phyloP scores from a whole-genome alignment of 768 basidiomycete species.

The Filobasidium floriforme region DNA sequence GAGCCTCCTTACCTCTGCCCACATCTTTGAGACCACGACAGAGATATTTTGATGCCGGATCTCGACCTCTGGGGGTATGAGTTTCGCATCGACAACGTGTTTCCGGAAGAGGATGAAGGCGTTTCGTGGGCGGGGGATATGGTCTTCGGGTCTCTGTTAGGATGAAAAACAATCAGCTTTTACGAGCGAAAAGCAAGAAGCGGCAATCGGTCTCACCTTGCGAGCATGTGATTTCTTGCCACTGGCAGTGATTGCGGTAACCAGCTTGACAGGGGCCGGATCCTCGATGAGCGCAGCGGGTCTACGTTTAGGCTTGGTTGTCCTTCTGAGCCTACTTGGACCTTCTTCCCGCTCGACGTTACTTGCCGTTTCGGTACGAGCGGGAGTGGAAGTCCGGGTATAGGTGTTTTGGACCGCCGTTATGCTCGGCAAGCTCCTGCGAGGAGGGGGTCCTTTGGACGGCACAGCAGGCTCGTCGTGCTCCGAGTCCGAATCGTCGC shows the following conservation, averaged over 20 bases:
- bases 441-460: not conserved
- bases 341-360: not conserved
- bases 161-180: not conserved
- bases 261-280: slow-evolving; percentile 11
- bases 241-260: slow-evolving; percentile 21
- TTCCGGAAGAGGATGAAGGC: slow-evolving; percentile 74
- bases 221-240: slow-evolving; percentile 25
- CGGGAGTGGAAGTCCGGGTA: not conserved
- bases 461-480: not conserved
- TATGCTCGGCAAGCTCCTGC: not conserved
- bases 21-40: slow-evolving; percentile 60
- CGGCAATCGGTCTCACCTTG: slow-evolving; percentile 16
- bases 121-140: slow-evolving; percentile 66
- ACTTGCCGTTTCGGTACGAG: no score
- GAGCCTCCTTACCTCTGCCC: slow-evolving; percentile 52
- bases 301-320: not conserved
- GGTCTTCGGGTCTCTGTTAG: slow-evolving; percentile 39
- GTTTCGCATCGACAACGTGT: slow-evolving; percentile 60
- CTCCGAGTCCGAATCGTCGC: not conserved
- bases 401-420: not conserved
- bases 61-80: slow-evolving; percentile 55
- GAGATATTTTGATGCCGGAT: slow-evolving; percentile 66
- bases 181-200: not conserved
- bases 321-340: not conserved
- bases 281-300: not conserved